Evolutionary conservation across 1,284 basidiomycete genomes (phyloP), one percentile per base, ranked within the genome.

Genomic region (Tremellales sp.): DNA sequence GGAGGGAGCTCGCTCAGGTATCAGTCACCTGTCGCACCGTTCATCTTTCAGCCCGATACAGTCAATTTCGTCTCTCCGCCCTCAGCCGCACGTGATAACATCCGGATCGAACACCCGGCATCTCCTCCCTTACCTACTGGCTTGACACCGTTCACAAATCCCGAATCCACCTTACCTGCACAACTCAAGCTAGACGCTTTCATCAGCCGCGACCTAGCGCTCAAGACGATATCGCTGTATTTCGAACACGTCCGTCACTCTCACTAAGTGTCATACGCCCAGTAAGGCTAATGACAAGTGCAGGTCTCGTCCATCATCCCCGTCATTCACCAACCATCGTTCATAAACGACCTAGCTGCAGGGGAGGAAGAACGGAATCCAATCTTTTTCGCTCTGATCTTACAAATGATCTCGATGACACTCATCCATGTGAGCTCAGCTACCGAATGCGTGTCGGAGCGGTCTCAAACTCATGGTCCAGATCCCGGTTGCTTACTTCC

Each of bases 301-400:
- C 21, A 61, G 60, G 44, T 62, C 15, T 57, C 53, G 21, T 57
- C 53, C 40, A 57, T 62, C 49, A 62, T 62, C 13, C 60, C 60
- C 13, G 19, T 57, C 29, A 53, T 62, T 4, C 60, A 62, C 44
- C 42, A 43, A 11, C 60, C 60, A 2, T 53, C 53, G 2, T 62
- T 62, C 52, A 56, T 54, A 48, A 49, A 48, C 6, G 60, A 62
- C 40, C 48, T 62, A n/a, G n/a, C 42, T 1, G 33, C 44, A 10
- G 51, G 45, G 13, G 57, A 56, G 25, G 60, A 62, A 43, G 57
- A 60, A 45, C 33, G 47, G 13, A 36, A 49, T 29, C 60, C 60
- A 3, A 54, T 58, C 13, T 56, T 67, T 41, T 62, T 62, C 35
- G 60, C 57, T 2, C 19, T 60, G 23, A 50, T 62, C 31, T 56